Percentiles rank a stretch among this genome's conserved stretches.
These are phyloP conservation scores for Ascochyta rabiei DNA, from an alignment of 2,329 filamentous ascomycete species.

Conservation along the genomic window DNA sequence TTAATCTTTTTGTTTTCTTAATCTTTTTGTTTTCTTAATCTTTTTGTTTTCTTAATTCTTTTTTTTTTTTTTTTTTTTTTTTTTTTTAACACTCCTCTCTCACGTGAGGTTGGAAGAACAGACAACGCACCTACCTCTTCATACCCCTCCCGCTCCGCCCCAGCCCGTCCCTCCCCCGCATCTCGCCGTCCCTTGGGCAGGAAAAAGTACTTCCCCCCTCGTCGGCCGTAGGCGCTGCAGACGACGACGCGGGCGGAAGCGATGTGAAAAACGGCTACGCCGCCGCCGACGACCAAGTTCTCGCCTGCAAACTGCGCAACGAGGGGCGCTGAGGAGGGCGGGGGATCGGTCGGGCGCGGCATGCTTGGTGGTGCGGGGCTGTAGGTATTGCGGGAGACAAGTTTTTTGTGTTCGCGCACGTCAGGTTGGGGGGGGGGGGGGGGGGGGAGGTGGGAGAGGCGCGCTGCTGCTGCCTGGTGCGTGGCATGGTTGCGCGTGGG, in stretches of 20 bases:
- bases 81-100: no score
- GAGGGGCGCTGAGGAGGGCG: conserved; percentile 20
- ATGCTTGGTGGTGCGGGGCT: conserved; percentile 1
- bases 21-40: no score
- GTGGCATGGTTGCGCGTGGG: no score
- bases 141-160: conserved; percentile 57
- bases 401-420: no score
- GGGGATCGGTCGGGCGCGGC: conserved; percentile 11
- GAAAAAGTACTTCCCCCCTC: conserved; percentile 51
- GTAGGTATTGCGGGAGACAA: no score
- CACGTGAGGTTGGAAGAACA: background rate
- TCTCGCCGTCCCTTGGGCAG: conserved; percentile 58
- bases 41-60: no score
- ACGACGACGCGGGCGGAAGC: conserved; percentile 54
- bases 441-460: no score
- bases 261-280: conserved; percentile 59
- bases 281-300: conserved; percentile 43
- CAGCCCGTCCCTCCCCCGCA: conserved; percentile 50
- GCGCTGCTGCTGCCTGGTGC: no score
- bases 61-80: no score
- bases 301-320: conserved; percentile 37
- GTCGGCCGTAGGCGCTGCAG: conserved; percentile 51
- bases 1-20: no score
- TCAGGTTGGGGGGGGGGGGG: no score
- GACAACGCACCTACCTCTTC: conserved; percentile 50